Base-by-base conservation (phyloP, 129 eudicot species). In the Escallonia herrerae region DNA sequence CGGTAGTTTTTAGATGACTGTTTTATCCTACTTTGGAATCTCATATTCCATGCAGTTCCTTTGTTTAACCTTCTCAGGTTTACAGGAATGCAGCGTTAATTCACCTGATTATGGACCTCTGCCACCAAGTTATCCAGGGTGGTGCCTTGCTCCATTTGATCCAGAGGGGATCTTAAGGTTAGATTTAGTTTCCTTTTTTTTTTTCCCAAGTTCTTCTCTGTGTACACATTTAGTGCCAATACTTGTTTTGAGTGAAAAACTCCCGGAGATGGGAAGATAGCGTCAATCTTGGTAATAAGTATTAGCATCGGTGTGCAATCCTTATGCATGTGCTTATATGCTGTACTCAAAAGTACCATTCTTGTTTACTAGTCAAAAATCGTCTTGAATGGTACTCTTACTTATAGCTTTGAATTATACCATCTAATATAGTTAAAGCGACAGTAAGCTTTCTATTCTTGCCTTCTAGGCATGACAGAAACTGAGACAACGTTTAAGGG, bases 91-190 rank as follows among this genome's bases (percentile, higher is more conserved):
- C 81, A 91, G 97, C 67, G 74, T 81, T 54, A 87, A 79, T 57
- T 91, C 97, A 60, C 97, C 97, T n/a, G 96, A 91, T 76, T 91
- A 91, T 79, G 97, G 97, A 75, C 89, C 95, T 65, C 76, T 79
- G 44, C 96, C 97, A 55, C 79, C 87, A 71, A 81, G 85, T 74
- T 68, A 86, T 65, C 95, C 97, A 68, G 84, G 74, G 63, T 91
- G 96, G 97, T 91, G 97, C 61, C 84, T 91, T 74, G 91, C 97
- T 73, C 97, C 97, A 44, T 91, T 87, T 83, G 97, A 91, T 70
- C 97, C 97, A 41, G 97, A 91, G 79, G 97, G 97, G 62, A 78
- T 91, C 22, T 65, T 87, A 74, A 91, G 97, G 97, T 91, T 52
- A 60, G 63, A 11, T 5, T 15, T 8, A 13, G 7, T 63, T 62